A percentile compares a stretch with the other conserved stretches of the same genome.
Conservation (phyloP, 495 filamentous ascomycete genomes). For the Xylaria longipes region DNA sequence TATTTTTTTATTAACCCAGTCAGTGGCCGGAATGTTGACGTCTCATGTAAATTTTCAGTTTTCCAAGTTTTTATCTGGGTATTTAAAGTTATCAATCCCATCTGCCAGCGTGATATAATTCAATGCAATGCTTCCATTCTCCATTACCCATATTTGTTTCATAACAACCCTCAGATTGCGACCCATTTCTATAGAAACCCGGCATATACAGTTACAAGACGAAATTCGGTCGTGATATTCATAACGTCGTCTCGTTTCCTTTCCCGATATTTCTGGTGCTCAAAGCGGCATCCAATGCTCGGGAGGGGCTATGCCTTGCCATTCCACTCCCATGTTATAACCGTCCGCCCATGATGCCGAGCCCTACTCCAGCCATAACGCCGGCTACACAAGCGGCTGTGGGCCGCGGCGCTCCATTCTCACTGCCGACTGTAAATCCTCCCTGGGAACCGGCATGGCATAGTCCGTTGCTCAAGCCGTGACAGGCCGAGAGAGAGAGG, state of each 20-base stretch:
- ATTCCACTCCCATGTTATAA: constrained; percentile 25
- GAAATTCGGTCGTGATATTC: constrained; percentile 27
- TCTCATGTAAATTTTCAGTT: not conserved
- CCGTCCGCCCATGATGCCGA: constrained; percentile 34
- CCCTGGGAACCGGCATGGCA: constrained; percentile 51
- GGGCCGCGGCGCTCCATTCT: constrained; percentile 33
- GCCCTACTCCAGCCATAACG: constrained; percentile 36
- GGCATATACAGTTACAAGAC: constrained; percentile 9
- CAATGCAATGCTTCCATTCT: constrained; percentile 11
- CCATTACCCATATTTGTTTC: not conserved
- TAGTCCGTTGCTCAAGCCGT: constrained; percentile 60
- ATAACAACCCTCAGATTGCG: not conserved
- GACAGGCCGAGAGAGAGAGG: constrained; percentile 65
- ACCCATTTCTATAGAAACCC: not conserved
- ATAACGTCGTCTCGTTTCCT: constrained; percentile 33
- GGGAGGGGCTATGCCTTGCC: not conserved
- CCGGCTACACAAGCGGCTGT: constrained; percentile 36
- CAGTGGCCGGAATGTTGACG: not conserved
- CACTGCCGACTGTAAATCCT: constrained; percentile 36
- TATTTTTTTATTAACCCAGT: not conserved
- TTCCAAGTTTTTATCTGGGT: not conserved
- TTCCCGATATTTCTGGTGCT: constrained; percentile 4
- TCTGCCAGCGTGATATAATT: not conserved
- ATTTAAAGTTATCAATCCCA: constrained; percentile 10
- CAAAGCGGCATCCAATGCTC: not conserved